phyloP scores from a whole-genome alignment of 495 filamentous ascomycete genomes.

The Daldinia childiae region DNA sequence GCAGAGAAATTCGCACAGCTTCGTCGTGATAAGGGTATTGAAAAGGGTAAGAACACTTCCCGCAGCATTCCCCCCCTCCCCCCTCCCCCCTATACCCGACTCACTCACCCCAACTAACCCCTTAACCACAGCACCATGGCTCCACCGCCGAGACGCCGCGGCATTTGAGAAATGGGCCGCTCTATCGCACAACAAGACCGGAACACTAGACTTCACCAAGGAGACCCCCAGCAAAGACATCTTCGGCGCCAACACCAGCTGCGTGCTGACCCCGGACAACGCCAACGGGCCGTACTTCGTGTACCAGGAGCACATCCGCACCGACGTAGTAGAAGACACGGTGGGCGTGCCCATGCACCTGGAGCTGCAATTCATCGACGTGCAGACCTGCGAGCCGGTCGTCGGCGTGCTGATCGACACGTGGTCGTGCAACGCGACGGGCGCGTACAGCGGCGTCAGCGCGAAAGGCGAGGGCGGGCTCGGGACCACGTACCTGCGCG shows the following conservation, averaged over 20 bases:
- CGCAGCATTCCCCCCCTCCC: not conserved
- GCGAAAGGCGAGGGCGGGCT: constrained; percentile 50
- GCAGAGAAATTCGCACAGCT: constrained; percentile 43
- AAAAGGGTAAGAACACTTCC: constrained; percentile 33
- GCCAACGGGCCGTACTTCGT: constrained; percentile 57
- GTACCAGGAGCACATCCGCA: constrained; percentile 60
- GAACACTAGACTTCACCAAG: constrained; percentile 46
- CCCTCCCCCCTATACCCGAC: not conserved
- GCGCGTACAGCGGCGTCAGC: constrained; percentile 60
- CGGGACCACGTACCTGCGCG: constrained; percentile 61
- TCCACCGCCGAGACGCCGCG: constrained; percentile 54
- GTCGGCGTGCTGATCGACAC: constrained; percentile 62
- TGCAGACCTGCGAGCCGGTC: constrained; percentile 63
- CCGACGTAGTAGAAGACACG: constrained; percentile 57
- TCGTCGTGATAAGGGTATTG: constrained; percentile 34
- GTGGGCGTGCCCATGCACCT: constrained; percentile 62
- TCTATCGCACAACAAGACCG: constrained; percentile 50
- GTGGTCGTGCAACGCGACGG: constrained; percentile 68
- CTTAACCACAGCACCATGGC: constrained; percentile 39
- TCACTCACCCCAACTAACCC: not conserved
- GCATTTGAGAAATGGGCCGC: constrained; percentile 51
- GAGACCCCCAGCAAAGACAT: constrained; percentile 58
- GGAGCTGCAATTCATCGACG: constrained; percentile 66
- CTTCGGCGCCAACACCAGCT: constrained; percentile 56
- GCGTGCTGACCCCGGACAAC: constrained; percentile 52